Evolutionary conservation across 139 green algal genomes (phyloP).

Genomic region (Monoraphidium neglectum): DNA sequence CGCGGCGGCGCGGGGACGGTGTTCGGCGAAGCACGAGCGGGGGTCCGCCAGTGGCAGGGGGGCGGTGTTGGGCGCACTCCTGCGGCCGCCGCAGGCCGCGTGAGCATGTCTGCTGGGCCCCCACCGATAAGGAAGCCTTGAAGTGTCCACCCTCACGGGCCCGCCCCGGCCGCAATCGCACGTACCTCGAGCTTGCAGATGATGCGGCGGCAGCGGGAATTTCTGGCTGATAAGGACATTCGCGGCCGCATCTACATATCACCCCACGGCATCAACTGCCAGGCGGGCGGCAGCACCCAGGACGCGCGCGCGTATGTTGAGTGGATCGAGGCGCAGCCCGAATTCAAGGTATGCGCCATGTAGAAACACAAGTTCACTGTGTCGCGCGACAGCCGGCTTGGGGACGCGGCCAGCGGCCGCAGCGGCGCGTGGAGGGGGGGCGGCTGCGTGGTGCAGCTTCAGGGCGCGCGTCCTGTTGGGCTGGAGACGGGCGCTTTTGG

Average conservation of each 20-base stretch:
- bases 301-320: constrained; percentile 74
- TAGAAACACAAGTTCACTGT: too few relatives aligned
- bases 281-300: constrained; percentile 71
- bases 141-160: not conserved
- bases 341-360: constrained; percentile 64
- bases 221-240: constrained; percentile 35
- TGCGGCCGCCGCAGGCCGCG: not conserved
- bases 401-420: too few relatives aligned
- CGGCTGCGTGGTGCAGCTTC: too few relatives aligned
- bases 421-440: too few relatives aligned
- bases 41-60: not conserved
- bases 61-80: not conserved
- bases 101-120: not conserved
- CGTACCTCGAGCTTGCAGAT: constrained; percentile 26
- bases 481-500: too few relatives aligned
- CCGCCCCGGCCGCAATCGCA: not conserved
- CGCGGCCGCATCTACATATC: constrained; percentile 95
- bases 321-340: constrained; percentile 68
- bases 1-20: too few relatives aligned
- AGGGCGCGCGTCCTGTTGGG: too few relatives aligned
- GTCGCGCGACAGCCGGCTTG: too few relatives aligned
- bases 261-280: constrained; percentile 95
- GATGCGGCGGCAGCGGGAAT: constrained; percentile 41
- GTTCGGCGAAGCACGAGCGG: too few relatives aligned
- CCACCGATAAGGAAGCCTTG: not conserved